Evolutionary conservation across 2,329 filamentous ascomycete species (phyloP).

Genomic region (Metarhizium brunneum): DNA sequence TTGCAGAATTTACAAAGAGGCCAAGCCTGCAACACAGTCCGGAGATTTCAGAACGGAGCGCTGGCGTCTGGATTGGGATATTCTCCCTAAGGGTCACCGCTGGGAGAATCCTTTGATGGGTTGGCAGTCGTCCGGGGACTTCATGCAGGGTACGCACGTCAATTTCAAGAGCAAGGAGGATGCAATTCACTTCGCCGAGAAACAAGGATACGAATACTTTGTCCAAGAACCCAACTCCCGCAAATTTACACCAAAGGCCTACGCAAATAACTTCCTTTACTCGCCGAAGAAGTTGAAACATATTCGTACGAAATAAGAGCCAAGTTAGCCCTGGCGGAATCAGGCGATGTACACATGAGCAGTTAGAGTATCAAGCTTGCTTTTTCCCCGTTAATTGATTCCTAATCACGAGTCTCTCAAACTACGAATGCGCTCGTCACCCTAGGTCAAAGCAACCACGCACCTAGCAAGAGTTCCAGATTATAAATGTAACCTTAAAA

Average conservation of each 20-base stretch:
- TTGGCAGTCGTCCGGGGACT: constrained; percentile 93
- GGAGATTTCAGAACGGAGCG: constrained; percentile 74
- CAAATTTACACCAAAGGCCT: constrained; percentile 81
- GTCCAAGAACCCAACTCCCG: constrained; percentile 93
- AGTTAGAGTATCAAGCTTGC: too few species aligned
- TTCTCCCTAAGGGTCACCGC: constrained; percentile 81
- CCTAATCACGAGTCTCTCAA: too few species aligned
- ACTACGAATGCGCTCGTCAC: too few species aligned
- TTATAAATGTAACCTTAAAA: too few species aligned
- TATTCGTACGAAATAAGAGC: constrained; percentile 64
- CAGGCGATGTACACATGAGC: not conserved
- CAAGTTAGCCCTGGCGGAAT: not conserved
- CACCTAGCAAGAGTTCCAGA: not conserved
- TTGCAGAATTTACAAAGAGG: constrained; percentile 75
- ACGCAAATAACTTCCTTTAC: constrained; percentile 94
- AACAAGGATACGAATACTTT: constrained; percentile 98
- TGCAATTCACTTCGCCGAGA: constrained; percentile 89
- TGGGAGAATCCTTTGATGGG: constrained; percentile 99
- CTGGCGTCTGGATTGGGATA: constrained; percentile 99
- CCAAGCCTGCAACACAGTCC: constrained; percentile 95
- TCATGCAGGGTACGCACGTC: constrained; percentile 88
- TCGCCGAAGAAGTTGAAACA: constrained; percentile 79
- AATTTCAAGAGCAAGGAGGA: constrained; percentile 92
- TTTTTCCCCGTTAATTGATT: not conserved
- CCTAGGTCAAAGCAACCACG: too few species aligned